Evolutionary conservation across 2,329 filamentous ascomycete species (phyloP).

Genomic region (Claviceps humidiphila): DNA sequence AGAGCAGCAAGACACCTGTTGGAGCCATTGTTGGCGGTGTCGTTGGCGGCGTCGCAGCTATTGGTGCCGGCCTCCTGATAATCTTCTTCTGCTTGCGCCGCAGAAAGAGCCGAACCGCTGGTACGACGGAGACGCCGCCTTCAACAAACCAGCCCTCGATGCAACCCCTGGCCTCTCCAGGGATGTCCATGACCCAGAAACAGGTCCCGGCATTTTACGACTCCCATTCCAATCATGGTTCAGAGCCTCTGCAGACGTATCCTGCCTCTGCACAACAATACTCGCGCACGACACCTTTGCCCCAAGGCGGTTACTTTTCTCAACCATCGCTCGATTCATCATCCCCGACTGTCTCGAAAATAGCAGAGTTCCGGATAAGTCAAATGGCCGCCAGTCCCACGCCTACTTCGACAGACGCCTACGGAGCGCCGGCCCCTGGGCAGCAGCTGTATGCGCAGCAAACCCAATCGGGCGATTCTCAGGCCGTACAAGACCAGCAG

Average conservation of each 20-base stretch:
- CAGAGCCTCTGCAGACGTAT: conserved; percentile 8
- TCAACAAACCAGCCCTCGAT: conserved; percentile 1
- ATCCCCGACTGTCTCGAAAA: conserved; percentile 7
- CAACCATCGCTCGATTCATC: conserved; percentile 5
- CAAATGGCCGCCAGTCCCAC: conserved; percentile 10
- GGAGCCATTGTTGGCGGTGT: conserved; percentile 26
- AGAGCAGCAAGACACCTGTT: conserved; percentile 12
- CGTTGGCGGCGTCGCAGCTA: conserved; percentile 22
- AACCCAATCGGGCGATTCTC: conserved; percentile 12
- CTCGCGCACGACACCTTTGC: conserved; percentile 3
- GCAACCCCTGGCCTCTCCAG: conserved; percentile 1
- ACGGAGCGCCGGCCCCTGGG: conserved; percentile 7
- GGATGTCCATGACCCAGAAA: conserved; percentile 2
- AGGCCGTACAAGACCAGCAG: background rate
- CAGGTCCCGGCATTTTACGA: conserved; percentile 13
- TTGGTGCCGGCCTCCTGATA: conserved; percentile 19
- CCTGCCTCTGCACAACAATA: conserved; percentile 11
- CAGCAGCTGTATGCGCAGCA: conserved; percentile 12
- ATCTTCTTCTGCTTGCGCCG: conserved; percentile 19
- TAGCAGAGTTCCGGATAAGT: conserved; percentile 11
- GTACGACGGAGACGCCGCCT: conserved; percentile 3
- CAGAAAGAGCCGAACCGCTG: conserved; percentile 12
- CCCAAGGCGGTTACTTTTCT: conserved; percentile 10
- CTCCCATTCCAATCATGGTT: conserved; percentile 11
- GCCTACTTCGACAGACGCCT: conserved; percentile 9